Evolutionary conservation across 225 moss, liverwort and hornwort genomes (phyloP), one percentile per base, ranked within the genome.

Genomic region (Ulota crispa): DNA sequence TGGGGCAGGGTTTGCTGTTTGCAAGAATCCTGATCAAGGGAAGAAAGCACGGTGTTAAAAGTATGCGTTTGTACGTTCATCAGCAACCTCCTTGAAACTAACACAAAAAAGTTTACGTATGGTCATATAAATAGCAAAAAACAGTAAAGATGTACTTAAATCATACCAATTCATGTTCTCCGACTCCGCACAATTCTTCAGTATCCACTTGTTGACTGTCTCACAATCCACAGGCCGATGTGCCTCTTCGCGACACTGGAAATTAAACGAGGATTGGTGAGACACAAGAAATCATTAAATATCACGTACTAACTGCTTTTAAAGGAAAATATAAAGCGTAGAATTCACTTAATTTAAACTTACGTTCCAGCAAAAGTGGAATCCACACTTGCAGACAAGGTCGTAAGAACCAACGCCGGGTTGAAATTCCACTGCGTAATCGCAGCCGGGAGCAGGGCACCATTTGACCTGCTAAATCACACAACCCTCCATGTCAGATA

Each of bases 361-460:
- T 80, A 85, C 88, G 56, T 90, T 90, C 96, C 96, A 96, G 91
- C 96, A 96, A 53, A 96, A 96, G 77, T 85, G 93, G 72, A 88
- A 88, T 5, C 91, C 88, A 63, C 96, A 96, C 88, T 96, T 94
- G 91, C 96, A 96, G 70, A 91, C 92, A 83, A 96, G 90, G 81
- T 96, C 96, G 56, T 84, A 94, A n/a, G 93, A 91, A 50, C 93
- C 96, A 68, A 88, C 84, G 68, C 93, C 96, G 45, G 92, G 90
- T 68, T 88, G 85, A 81, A 92, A 96, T 74, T 94, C 96, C 65
- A 96, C 92, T 9, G 96, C 96, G 78, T 92, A 96, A 80, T 96
- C 94, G 64, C 96, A 96, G 28, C 93, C 96, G 73, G 96, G 96
- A 52, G 96, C 96, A n/a, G 96, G 96, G 83, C 96, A 96, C 96